Evolutionary conservation across 805 yeast genomes (phyloP).

Genomic region (Kazachstania bromeliacearum): DNA sequence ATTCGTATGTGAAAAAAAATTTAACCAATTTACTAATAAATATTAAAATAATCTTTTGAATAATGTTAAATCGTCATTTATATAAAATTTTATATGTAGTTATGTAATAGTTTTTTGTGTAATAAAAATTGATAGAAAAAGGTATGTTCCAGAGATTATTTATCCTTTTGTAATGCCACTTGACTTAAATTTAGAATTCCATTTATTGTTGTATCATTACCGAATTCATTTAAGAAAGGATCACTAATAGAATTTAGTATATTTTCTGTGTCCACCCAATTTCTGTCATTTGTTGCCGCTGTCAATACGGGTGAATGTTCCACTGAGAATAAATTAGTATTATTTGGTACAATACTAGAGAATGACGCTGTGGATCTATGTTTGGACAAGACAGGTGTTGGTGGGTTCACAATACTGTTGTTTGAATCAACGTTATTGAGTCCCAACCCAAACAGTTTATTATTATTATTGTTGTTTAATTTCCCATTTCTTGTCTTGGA

Average conservation of each 20-base stretch:
- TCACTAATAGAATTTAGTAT: conserved; percentile 2
- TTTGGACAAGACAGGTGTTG: conserved; percentile 3
- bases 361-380: conserved; percentile 5
- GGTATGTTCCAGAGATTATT: background rate
- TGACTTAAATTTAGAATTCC: conserved; percentile 3
- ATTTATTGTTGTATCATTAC: background rate
- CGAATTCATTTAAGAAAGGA: background rate
- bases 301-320: conserved; percentile 2
- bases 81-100: too few species aligned
- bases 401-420: conserved; percentile 2
- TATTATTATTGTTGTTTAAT: background rate
- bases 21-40: too few species aligned
- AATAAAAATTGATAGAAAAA: background rate
- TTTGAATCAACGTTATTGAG: too few species aligned
- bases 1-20: too few species aligned
- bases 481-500: background rate
- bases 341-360: conserved; percentile 2
- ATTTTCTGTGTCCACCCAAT: background rate
- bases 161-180: conserved; percentile 3
- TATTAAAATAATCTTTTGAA: too few species aligned
- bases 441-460: too few species aligned
- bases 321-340: conserved; percentile 3
- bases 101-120: too few species aligned
- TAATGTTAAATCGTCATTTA: too few species aligned
- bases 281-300: background rate